Evolutionary conservation across 805 yeast genomes (phyloP).

Genomic region (Myxozyma lipomycoides): DNA sequence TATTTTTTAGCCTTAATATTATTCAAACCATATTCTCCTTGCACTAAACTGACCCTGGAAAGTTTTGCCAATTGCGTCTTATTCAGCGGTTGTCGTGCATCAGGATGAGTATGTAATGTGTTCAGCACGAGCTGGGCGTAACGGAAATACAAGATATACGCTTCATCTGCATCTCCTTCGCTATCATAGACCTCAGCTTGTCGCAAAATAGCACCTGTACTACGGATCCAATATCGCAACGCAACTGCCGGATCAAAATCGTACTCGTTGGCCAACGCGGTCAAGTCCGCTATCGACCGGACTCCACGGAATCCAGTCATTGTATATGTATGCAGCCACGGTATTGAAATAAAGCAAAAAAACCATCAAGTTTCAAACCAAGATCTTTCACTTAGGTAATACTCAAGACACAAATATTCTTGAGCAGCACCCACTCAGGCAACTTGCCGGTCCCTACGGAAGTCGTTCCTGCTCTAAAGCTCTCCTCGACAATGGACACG

Average conservation of each 20-base stretch:
- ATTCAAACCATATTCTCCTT: not conserved
- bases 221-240: conserved; percentile 52
- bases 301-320: not conserved
- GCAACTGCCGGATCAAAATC: conserved; percentile 52
- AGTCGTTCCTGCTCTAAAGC: no score
- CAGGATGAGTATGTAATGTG: conserved; percentile 47
- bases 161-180: conserved; percentile 45
- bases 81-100: conserved; percentile 34
- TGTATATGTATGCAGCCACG: not conserved
- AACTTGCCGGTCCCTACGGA: no score
- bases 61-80: conserved; percentile 6
- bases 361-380: not conserved
- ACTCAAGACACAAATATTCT: not conserved
- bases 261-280: conserved; percentile 45
- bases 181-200: conserved; percentile 48
- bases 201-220: conserved; percentile 47
- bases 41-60: conserved; percentile 17
- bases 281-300: conserved; percentile 15
- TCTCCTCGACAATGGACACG: no score
- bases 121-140: conserved; percentile 56
- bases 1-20: not conserved
- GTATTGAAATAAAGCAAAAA: not conserved
- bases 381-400: not conserved
- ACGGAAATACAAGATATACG: conserved; percentile 55
- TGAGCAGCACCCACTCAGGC: no score